phyloP scores from a whole-genome alignment of 2,329 filamentous ascomycete genomes.

The Exophiala sp. region DNA sequence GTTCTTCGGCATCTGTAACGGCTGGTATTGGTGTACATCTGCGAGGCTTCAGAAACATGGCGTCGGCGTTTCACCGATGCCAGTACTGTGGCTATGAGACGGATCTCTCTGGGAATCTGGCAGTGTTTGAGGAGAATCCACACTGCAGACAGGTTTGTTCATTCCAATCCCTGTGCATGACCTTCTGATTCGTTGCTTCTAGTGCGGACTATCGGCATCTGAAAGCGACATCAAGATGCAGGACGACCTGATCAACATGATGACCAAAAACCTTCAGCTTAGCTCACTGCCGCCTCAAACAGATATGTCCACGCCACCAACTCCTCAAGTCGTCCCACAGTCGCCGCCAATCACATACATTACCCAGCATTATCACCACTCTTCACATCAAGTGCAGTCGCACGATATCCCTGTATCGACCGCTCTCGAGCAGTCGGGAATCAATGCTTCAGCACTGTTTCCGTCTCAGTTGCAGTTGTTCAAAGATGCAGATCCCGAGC shows the following conservation, averaged over 20 bases:
- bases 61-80: constrained; percentile 39
- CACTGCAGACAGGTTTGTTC: constrained; percentile 41
- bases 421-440: constrained; percentile 52
- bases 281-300: constrained; percentile 34
- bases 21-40: constrained; percentile 15
- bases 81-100: constrained; percentile 38
- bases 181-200: constrained; percentile 24
- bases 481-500: constrained; percentile 66
- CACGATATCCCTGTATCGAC: constrained; percentile 51
- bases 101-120: constrained; percentile 36
- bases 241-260: constrained; percentile 78
- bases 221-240: constrained; percentile 61
- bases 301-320: constrained; percentile 32
- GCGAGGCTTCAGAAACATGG: constrained; percentile 31
- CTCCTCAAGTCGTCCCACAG: constrained; percentile 29
- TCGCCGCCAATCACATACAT: constrained; percentile 63
- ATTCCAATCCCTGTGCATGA: constrained; percentile 22
- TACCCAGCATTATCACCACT: constrained; percentile 81
- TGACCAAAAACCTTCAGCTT: constrained; percentile 71
- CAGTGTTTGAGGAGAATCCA: constrained; percentile 37
- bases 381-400: constrained; percentile 58
- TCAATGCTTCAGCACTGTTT: constrained; percentile 67
- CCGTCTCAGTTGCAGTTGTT: constrained; percentile 76
- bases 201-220: constrained; percentile 42
- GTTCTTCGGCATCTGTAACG: constrained; percentile 19